phyloP scores from a whole-genome alignment of 176 grass and related monocot species.

The Microstegium vimineum region DNA sequence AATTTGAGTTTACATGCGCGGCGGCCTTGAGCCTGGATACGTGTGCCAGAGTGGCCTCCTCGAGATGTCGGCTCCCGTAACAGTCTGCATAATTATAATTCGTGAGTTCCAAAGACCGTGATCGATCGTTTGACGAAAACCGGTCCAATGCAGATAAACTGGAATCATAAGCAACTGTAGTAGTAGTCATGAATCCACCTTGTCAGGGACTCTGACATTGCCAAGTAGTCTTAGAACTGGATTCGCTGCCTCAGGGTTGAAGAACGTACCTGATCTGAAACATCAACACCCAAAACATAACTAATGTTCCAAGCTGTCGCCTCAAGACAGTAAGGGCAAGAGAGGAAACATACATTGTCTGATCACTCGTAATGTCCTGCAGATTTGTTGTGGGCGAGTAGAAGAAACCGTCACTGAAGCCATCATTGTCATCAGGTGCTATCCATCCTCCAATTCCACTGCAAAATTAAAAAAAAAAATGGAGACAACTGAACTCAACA shows the following conservation, averaged over 20 bases:
- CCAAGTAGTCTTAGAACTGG: conserved; percentile 16
- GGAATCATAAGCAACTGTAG: background rate
- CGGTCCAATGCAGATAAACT: background rate
- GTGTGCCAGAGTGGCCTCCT: conserved; percentile 28
- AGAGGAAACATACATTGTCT: conserved; percentile 12
- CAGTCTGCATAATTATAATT: background rate
- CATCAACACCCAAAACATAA: background rate
- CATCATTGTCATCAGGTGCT: background rate
- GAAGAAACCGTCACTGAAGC: background rate
- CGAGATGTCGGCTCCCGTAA: conserved; percentile 10
- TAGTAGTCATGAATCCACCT: background rate
- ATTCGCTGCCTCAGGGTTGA: conserved; percentile 19
- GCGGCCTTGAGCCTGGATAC: background rate
- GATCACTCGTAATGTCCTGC: conserved; percentile 23
- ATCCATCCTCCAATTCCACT: conserved; percentile 52
- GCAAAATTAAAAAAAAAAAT: background rate
- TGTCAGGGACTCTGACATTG: conserved; percentile 18
- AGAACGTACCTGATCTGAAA: conserved; percentile 37
- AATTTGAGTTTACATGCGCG: background rate
- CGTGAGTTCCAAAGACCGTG: background rate
- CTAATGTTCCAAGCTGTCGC: background rate
- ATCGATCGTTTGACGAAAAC: background rate
- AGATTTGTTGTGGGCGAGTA: background rate
- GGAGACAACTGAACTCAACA: background rate
- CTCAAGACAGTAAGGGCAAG: background rate